A percentile compares a stretch with the other conserved stretches of the same genome.
phyloP scores from a whole-genome alignment of 2,329 filamentous ascomycete species.

The Ceratocystiopsis minuta region DNA sequence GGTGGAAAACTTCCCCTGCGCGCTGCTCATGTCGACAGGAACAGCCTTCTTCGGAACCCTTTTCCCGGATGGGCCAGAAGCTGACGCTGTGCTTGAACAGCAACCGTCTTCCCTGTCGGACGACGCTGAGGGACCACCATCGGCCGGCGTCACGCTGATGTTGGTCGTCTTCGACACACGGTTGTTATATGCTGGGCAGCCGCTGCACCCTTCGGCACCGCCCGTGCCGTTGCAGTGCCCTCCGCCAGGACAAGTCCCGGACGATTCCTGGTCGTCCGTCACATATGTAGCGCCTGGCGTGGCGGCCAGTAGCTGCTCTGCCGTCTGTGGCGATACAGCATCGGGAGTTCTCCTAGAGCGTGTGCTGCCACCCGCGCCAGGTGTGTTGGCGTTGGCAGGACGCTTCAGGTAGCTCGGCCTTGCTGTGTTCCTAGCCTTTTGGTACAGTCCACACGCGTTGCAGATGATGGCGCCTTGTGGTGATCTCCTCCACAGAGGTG shows the following conservation, averaged over 20 bases:
- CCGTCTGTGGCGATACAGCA: slow-evolving; percentile 18
- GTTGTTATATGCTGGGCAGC: slow-evolving; percentile 95
- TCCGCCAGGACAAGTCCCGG: slow-evolving; percentile 87
- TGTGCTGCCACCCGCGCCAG: slow-evolving; percentile 11
- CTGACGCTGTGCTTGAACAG: no score
- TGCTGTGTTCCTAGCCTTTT: slow-evolving; percentile 81
- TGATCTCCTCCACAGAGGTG: slow-evolving; percentile 84
- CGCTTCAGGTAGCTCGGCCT: slow-evolving; percentile 83
- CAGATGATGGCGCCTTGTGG: slow-evolving; percentile 89
- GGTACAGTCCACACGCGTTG: slow-evolving; percentile 90
- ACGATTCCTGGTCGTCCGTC: slow-evolving; percentile 52
- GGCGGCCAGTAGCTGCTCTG: slow-evolving; percentile 22
- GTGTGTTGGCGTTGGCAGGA: slow-evolving; percentile 34
- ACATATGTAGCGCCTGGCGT: slow-evolving; percentile 50
- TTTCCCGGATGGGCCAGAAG: no score
- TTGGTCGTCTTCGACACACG: slow-evolving; percentile 75
- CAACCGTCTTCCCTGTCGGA: no score
- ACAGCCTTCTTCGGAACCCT: slow-evolving; percentile 8
- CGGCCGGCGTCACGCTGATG: slow-evolving; percentile 35
- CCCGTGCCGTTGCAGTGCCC: slow-evolving; percentile 93
- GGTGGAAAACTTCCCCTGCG: slow-evolving; percentile 31
- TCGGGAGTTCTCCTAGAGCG: slow-evolving; percentile 23
- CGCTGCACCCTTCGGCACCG: slow-evolving; percentile 83
- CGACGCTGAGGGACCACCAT: neutral
- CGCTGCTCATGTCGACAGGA: slow-evolving; percentile 31